Percentiles rank a stretch among this genome's conserved stretches.
These are phyloP conservation scores for Trametes elegans DNA, from an alignment of 768 basidiomycete species.

Conservation along the genomic window DNA sequence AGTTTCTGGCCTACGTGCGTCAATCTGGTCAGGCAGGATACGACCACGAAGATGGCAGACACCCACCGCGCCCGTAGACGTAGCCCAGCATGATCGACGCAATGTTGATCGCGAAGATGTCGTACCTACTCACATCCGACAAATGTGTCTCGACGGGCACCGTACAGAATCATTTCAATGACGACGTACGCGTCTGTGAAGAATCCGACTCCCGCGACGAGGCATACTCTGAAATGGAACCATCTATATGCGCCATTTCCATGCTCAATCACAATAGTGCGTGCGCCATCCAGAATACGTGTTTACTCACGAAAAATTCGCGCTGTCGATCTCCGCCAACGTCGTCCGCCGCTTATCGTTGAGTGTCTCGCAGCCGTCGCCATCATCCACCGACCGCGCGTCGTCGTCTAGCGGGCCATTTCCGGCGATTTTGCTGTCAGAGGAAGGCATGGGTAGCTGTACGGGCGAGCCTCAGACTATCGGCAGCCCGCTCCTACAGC, in stretches of 20 bases:
- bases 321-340: constrained; percentile 52
- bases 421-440: not conserved
- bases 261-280: not conserved
- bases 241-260: constrained; percentile 28
- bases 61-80: constrained; percentile 53
- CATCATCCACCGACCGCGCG: not conserved
- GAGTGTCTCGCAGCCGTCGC: constrained; percentile 9
- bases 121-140: too few species aligned
- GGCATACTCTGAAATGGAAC: constrained; percentile 48
- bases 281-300: too few species aligned
- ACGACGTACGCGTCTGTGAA: constrained; percentile 30
- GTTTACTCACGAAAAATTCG: constrained; percentile 38
- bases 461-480: not conserved
- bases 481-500: too few species aligned
- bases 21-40: constrained; percentile 33
- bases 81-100: constrained; percentile 80
- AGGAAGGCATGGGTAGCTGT: not conserved
- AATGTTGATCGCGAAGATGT: constrained; percentile 65
- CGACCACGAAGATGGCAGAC: constrained; percentile 15
- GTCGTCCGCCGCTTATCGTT: constrained; percentile 43
- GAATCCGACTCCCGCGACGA: constrained; percentile 36
- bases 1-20: constrained; percentile 23
- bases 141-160: too few species aligned
- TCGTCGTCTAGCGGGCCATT: not conserved
- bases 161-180: not conserved